These are phyloP conservation scores for Pseudozyma sp. DNA, from an alignment of 1,284 basidiomycete genomes.

Conservation along the genomic window DNA sequence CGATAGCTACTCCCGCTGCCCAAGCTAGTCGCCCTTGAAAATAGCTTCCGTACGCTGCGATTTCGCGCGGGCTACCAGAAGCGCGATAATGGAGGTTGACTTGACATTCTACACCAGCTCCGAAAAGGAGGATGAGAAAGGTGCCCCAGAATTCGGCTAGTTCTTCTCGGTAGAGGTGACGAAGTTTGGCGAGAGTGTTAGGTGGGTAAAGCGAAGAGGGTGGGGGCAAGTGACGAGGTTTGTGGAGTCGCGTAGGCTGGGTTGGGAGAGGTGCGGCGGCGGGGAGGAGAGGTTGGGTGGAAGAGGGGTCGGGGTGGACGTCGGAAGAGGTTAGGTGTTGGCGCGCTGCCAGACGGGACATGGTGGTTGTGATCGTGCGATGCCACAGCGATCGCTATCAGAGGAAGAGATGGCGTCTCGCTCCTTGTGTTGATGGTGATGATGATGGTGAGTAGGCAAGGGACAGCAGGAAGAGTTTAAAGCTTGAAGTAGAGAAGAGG, in stretches of 20 bases:
- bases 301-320: constrained; percentile 35
- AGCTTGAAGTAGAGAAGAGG: neutral
- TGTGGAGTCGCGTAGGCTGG: constrained; percentile 42
- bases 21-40: constrained; percentile 55
- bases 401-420: neutral
- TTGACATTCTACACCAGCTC: constrained; percentile 63
- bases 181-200: constrained; percentile 43
- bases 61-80: constrained; percentile 7
- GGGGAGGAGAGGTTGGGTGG: constrained; percentile 26
- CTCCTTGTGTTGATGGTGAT: neutral
- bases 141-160: constrained; percentile 59
- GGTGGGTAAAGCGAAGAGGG: constrained; percentile 13
- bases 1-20: constrained; percentile 62
- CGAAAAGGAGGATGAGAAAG: constrained; percentile 62
- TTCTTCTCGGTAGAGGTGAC: constrained; percentile 52
- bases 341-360: constrained; percentile 18
- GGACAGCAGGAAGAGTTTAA: neutral
- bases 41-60: constrained; percentile 47
- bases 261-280: constrained; percentile 34
- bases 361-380: neutral
- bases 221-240: constrained; percentile 37
- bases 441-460: neutral
- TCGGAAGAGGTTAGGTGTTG: constrained; percentile 19
- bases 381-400: too few relatives aligned
- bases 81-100: constrained; percentile 53